Evolutionary conservation across 768 basidiomycete genomes (phyloP).

Genomic region (Pisolithus tinctorius): DNA sequence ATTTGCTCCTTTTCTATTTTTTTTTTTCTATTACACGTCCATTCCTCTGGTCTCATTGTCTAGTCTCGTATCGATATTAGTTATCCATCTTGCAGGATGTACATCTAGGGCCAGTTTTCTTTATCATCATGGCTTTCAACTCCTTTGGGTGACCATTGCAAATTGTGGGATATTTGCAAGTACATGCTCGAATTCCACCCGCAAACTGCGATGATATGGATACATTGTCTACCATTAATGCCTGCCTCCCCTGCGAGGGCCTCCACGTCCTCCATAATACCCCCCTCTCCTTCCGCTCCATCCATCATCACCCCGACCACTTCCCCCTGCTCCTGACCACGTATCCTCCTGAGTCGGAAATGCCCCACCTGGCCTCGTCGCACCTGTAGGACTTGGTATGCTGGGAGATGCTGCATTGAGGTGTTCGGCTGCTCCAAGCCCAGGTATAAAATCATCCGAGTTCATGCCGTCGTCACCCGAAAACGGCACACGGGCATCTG

Average conservation of each 20-base stretch:
- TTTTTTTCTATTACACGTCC: not conserved
- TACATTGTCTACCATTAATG: not conserved
- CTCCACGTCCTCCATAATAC: slow-evolving; percentile 26
- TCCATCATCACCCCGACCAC: slow-evolving; percentile 32
- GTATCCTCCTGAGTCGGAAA: slow-evolving; percentile 49
- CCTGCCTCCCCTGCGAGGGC: slow-evolving; percentile 26
- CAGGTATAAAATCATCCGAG: slow-evolving; percentile 61
- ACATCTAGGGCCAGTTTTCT: not conserved
- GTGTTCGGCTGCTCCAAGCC: slow-evolving; percentile 40
- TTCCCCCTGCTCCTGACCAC: slow-evolving; percentile 30
- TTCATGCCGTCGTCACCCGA: slow-evolving; percentile 23
- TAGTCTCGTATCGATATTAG: not conserved
- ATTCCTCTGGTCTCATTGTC: not conserved
- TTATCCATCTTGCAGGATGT: not conserved
- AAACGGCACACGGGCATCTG: slow-evolving; percentile 18
- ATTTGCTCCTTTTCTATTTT: too few species aligned
- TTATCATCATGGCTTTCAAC: too few species aligned
- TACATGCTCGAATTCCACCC: too few species aligned
- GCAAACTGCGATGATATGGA: not conserved
- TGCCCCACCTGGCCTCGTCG: slow-evolving; percentile 26
- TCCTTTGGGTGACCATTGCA: too few species aligned
- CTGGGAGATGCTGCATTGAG: slow-evolving; percentile 1
- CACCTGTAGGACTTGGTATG: too few species aligned
- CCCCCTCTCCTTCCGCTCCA: slow-evolving; percentile 28
- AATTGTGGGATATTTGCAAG: too few species aligned